Conservation (phyloP, 805 yeast species). For the Ogataea methanolica region DNA sequence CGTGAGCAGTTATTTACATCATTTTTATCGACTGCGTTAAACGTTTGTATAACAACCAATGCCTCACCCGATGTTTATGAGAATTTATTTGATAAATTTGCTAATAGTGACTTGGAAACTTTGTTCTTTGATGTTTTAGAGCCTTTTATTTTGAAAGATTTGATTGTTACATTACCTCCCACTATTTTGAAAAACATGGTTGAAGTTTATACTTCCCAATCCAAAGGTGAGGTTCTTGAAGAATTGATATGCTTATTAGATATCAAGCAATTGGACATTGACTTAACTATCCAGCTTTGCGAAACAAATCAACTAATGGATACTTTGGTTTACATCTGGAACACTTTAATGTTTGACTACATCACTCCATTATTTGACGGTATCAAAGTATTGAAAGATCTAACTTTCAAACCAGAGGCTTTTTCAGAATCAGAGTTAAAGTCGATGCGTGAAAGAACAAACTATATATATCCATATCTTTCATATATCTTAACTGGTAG, state of each 20-base stretch:
- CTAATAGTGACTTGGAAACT: slow-evolving; percentile 26
- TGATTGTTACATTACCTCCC: slow-evolving; percentile 55
- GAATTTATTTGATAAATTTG: slow-evolving; percentile 40
- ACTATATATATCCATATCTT: slow-evolving; percentile 53
- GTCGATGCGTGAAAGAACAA: slow-evolving; percentile 13
- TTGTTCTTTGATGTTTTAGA: slow-evolving; percentile 52
- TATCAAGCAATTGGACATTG: slow-evolving; percentile 67
- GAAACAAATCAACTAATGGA: slow-evolving; percentile 52
- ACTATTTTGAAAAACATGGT: slow-evolving; percentile 59
- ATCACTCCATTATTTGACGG: slow-evolving; percentile 66
- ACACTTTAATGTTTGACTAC: slow-evolving; percentile 62
- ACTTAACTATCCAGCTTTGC: slow-evolving; percentile 65
- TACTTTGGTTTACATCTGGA: slow-evolving; percentile 69
- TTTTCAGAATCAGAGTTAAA: slow-evolving; percentile 8
- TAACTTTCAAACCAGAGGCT: slow-evolving; percentile 6
- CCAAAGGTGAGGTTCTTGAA: slow-evolving; percentile 49
- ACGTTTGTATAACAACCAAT: slow-evolving; percentile 35
- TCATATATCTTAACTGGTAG: slow-evolving; percentile 71
- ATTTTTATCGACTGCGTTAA: slow-evolving; percentile 35
- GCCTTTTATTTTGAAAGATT: slow-evolving; percentile 42
- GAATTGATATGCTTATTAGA: slow-evolving; percentile 68
- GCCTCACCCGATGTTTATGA: slow-evolving; percentile 37
- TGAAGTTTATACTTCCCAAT: slow-evolving; percentile 36
- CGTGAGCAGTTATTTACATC: slow-evolving; percentile 21
- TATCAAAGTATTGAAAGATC: slow-evolving; percentile 29